phyloP scores from a whole-genome alignment of 2,329 filamentous ascomycete genomes.

The Arachnopeziza araneosa region DNA sequence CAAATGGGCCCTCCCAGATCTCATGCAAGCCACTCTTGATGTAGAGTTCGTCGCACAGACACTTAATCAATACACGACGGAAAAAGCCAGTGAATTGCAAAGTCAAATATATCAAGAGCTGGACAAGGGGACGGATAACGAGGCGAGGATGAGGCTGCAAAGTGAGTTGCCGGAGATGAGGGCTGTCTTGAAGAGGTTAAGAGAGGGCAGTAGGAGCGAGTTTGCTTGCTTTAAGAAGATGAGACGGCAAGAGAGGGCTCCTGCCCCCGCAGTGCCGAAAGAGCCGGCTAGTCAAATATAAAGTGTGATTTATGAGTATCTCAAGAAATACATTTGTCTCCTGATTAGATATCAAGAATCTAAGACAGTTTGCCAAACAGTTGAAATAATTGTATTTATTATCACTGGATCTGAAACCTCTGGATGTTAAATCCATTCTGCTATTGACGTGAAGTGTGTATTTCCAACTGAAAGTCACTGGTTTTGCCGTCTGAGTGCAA shows the following conservation, averaged over 20 bases:
- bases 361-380: not conserved
- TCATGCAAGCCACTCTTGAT: slow-evolving; percentile 96
- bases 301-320: not conserved
- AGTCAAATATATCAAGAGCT: slow-evolving; percentile 88
- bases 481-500: too few relatives aligned
- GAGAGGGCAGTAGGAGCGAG: slow-evolving; percentile 76
- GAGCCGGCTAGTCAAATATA: not conserved
- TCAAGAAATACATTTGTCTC: not conserved
- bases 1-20: slow-evolving; percentile 68
- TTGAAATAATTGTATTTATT: too few relatives aligned
- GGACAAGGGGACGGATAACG: slow-evolving; percentile 82
- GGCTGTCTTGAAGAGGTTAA: slow-evolving; percentile 73
- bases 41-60: slow-evolving; percentile 97
- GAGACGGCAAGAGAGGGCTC: slow-evolving; percentile 11
- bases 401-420: too few relatives aligned
- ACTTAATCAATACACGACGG: slow-evolving; percentile 81
- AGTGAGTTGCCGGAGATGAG: slow-evolving; percentile 87
- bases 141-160: slow-evolving; percentile 73
- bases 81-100: slow-evolving; percentile 74
- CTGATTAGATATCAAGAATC: not conserved
- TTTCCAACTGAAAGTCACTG: too few relatives aligned
- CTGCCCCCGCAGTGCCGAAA: not conserved
- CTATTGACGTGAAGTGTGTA: too few relatives aligned
- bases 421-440: too few relatives aligned
- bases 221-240: slow-evolving; percentile 77